phyloP scores from a whole-genome alignment of 2,329 filamentous ascomycete species.

The Fusarium pseudograminearum region DNA sequence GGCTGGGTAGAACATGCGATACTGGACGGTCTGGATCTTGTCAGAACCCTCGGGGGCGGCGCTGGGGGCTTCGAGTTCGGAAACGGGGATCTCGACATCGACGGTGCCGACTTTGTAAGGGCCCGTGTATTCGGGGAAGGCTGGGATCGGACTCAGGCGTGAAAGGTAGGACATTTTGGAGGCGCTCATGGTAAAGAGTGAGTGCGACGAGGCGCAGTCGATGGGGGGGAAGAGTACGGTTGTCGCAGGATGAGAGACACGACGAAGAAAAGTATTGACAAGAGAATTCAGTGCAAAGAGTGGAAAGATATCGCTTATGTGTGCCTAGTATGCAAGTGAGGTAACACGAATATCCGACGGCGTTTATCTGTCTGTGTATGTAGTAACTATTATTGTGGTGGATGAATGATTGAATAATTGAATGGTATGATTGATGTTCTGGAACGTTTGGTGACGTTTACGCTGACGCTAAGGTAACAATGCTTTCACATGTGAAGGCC shows the following conservation, averaged over 20 bases:
- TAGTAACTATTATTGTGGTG: background rate
- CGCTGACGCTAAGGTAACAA: background rate
- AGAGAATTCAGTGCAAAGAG: background rate
- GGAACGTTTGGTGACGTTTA: constrained; percentile 2
- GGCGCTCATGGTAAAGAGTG: constrained; percentile 33
- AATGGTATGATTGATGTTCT: background rate
- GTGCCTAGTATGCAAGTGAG: background rate
- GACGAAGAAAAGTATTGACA: background rate
- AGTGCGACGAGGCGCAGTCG: constrained; percentile 2
- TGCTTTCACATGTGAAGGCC: constrained; percentile 4
- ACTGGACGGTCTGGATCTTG: constrained; percentile 78
- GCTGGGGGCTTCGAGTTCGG: constrained; percentile 67
- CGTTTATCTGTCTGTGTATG: background rate
- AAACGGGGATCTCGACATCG: constrained; percentile 82
- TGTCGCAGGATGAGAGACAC: background rate
- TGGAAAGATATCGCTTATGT: background rate
- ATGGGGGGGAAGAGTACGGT: background rate
- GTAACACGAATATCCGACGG: background rate
- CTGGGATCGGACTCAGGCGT: constrained; percentile 74
- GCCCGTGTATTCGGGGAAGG: constrained; percentile 80
- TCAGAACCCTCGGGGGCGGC: constrained; percentile 65
- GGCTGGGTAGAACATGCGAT: constrained; percentile 85
- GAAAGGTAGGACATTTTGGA: constrained; percentile 63
- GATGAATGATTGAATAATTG: background rate
- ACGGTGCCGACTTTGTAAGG: constrained; percentile 76